A percentile compares a stretch with the other conserved stretches of the same genome.
Evolutionary conservation across 2,329 filamentous ascomycete genomes (phyloP).

Genomic region (Aotearoamyces nothofagi): DNA sequence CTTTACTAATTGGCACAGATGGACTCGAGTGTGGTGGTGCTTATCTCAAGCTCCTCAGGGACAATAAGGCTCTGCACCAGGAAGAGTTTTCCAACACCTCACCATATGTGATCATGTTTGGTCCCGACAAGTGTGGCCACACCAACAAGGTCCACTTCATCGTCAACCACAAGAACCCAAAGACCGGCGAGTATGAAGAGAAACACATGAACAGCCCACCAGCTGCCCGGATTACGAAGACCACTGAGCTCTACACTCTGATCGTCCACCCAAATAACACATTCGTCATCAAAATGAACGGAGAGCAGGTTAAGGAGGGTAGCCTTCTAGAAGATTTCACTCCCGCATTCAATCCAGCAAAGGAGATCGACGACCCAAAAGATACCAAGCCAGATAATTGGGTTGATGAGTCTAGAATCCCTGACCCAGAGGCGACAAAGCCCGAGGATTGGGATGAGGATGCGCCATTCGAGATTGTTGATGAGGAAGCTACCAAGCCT

Average conservation of each 20-base stretch:
- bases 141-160: constrained; percentile 99
- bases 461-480: constrained; percentile 88
- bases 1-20: constrained; percentile 37
- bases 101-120: constrained; percentile 99
- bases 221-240: constrained; percentile 77
- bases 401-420: constrained; percentile 85
- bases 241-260: constrained; percentile 87
- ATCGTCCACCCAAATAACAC: constrained; percentile 95
- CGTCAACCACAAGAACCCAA: constrained; percentile 99
- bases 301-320: constrained; percentile 74
- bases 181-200: constrained; percentile 99
- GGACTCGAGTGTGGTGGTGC: constrained; percentile 95
- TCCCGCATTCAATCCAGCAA: constrained; percentile 81
- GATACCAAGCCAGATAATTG: constrained; percentile 91
- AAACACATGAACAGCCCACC: constrained; percentile 87
- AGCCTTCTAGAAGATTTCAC: constrained; percentile 87
- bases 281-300: constrained; percentile 83
- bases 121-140: constrained; percentile 95
- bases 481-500: constrained; percentile 80
- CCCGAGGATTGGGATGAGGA: constrained; percentile 99
- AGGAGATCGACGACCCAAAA: constrained; percentile 89
- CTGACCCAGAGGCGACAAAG: constrained; percentile 88
- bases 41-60: constrained; percentile 96
- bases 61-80: constrained; percentile 91
- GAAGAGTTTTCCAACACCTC: constrained; percentile 97